These are phyloP conservation scores for Pythium sp. DNA, from an alignment of 352 stramenopile genomes.

Conservation along the genomic window DNA sequence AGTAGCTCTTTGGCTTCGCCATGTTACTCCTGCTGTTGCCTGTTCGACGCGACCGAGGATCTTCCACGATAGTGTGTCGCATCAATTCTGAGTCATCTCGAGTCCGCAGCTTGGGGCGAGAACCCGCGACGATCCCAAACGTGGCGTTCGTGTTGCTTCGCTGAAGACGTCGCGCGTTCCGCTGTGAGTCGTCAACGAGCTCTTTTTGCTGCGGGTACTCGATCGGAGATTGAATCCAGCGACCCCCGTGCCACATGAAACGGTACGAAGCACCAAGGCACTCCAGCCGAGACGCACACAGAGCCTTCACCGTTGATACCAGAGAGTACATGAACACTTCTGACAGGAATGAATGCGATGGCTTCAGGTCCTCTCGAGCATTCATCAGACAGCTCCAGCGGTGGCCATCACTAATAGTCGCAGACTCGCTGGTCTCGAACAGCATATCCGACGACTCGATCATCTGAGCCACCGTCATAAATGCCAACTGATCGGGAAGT, in stretches of 20 bases:
- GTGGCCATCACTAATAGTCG: not conserved
- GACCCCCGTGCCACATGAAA: conserved; percentile 51
- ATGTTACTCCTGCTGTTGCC: not conserved
- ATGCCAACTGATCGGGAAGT: conserved; percentile 13
- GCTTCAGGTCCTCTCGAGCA: conserved; percentile 40
- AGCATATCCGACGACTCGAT: conserved; percentile 25
- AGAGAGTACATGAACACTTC: conserved; percentile 64
- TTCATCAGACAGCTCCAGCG: conserved; percentile 31
- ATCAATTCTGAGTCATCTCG: conserved; percentile 43
- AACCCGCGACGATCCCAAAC: conserved; percentile 9
- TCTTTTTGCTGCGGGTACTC: conserved; percentile 31
- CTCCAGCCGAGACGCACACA: conserved; percentile 50
- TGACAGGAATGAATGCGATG: conserved; percentile 36
- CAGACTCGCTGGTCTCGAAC: conserved; percentile 15
- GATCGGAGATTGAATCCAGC: conserved; percentile 55
- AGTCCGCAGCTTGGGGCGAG: conserved; percentile 23
- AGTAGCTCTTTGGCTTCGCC: conserved; percentile 11
- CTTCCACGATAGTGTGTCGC: conserved; percentile 15
- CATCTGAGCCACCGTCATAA: conserved; percentile 13
- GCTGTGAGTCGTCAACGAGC: not conserved
- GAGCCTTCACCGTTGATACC: conserved; percentile 50
- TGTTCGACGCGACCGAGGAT: conserved; percentile 4
- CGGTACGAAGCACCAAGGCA: conserved; percentile 50
- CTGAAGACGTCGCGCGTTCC: conserved; percentile 7
- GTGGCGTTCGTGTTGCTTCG: conserved; percentile 18